Evolutionary conservation across 1,284 basidiomycete genomes (phyloP).

Genomic region (Microbotryum lychnidis-dioicae): DNA sequence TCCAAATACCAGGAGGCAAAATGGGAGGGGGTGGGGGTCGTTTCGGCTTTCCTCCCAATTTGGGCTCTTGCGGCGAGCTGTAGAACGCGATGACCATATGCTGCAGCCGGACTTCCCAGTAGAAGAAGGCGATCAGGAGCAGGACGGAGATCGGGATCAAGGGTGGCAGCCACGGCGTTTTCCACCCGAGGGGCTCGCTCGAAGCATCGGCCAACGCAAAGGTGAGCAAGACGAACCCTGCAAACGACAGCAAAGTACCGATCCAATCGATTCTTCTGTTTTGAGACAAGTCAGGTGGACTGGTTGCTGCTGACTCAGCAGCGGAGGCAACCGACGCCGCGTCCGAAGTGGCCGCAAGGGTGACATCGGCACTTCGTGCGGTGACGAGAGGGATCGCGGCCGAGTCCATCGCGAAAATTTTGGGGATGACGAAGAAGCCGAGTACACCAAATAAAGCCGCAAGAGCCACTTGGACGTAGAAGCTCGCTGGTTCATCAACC

Average conservation of each 20-base stretch:
- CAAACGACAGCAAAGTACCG: conserved; percentile 62
- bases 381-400: background rate
- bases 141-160: conserved; percentile 57
- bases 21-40: conserved; percentile 50
- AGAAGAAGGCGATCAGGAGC: conserved; percentile 52
- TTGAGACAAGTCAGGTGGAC: conserved; percentile 8
- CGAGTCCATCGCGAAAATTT: conserved; percentile 36
- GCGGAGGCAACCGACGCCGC: conserved; percentile 3
- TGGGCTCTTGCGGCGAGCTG: background rate
- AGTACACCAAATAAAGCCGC: conserved; percentile 48
- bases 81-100: background rate
- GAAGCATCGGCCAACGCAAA: conserved; percentile 56
- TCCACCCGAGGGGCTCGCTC: conserved; percentile 28
- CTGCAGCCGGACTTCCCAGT: conserved; percentile 60
- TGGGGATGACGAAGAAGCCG: conserved; percentile 51
- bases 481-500: conserved; percentile 41
- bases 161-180: conserved; percentile 39
- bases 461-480: conserved; percentile 52
- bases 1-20: conserved; percentile 60
- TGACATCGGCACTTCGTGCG: background rate
- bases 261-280: conserved; percentile 71
- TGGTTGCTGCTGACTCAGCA: background rate
- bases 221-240: conserved; percentile 64
- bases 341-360: conserved; percentile 2
- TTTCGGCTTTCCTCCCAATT: conserved; percentile 3